Evolutionary conservation across 73 alveolate species (phyloP).

Genomic region (Tetrahymena malaccensis): DNA sequence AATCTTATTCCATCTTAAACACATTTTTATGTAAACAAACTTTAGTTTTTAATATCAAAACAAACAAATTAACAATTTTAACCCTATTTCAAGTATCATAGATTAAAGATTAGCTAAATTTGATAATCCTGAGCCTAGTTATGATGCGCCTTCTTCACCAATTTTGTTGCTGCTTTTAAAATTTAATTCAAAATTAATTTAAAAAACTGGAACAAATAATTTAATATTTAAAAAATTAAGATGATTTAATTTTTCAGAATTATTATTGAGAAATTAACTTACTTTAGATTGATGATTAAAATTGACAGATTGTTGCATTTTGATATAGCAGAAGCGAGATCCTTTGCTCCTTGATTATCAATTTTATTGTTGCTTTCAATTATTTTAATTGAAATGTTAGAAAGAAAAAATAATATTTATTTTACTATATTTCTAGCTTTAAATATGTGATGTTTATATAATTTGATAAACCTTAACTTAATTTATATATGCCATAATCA

Average conservation of each 20-base stretch:
- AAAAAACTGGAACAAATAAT: too few relatives aligned
- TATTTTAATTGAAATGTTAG: too few relatives aligned
- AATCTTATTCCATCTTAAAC: background rate
- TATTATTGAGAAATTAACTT: too few relatives aligned
- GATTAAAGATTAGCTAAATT: too few relatives aligned
- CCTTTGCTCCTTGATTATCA: background rate
- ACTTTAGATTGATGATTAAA: background rate
- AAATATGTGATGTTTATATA: too few relatives aligned
- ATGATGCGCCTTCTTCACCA: background rate
- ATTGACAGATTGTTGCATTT: background rate
- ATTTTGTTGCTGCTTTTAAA: background rate
- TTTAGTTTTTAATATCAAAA: too few relatives aligned
- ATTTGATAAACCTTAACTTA: background rate
- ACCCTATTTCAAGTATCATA: background rate
- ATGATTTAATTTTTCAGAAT: too few relatives aligned
- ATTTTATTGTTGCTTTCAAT: background rate
- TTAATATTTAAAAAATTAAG: too few relatives aligned
- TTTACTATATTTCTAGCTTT: background rate
- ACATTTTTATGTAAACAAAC: too few relatives aligned
- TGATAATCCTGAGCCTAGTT: background rate
- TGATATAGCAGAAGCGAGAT: background rate
- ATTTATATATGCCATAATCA: background rate
- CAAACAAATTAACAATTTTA: too few relatives aligned
- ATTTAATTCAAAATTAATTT: too few relatives aligned
- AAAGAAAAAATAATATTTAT: too few relatives aligned